Evolutionary conservation across 2,329 filamentous ascomycete species (phyloP).

Genomic region (Polychaeton citri): DNA sequence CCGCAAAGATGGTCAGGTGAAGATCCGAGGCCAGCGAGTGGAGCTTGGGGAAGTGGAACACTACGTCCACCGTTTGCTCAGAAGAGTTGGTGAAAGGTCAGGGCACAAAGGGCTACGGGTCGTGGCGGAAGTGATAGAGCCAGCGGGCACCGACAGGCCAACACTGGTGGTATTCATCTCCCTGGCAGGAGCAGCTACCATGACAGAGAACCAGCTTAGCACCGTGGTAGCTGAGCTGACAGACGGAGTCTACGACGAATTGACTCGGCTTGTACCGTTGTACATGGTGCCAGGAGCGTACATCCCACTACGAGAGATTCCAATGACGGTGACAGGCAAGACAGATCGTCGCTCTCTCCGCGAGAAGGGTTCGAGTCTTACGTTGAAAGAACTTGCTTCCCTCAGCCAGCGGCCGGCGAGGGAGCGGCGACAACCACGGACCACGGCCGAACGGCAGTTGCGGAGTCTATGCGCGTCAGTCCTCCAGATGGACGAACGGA

Average conservation of each 20-base stretch:
- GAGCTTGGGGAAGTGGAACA: slow-evolving; percentile 62
- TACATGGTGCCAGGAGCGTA: slow-evolving; percentile 69
- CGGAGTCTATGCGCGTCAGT: slow-evolving; percentile 37
- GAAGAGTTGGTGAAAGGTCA: too few species aligned
- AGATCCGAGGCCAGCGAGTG: slow-evolving; percentile 63
- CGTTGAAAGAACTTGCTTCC: slow-evolving; percentile 30
- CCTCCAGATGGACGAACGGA: slow-evolving; percentile 29
- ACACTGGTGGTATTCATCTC: background rate
- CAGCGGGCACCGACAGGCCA: slow-evolving; percentile 24
- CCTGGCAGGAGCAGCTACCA: background rate
- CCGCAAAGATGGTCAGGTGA: slow-evolving; percentile 54
- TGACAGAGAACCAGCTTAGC: background rate
- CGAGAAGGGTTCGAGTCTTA: too few species aligned
- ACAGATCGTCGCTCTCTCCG: too few species aligned
- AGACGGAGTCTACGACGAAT: background rate
- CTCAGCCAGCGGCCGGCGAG: slow-evolving; percentile 26
- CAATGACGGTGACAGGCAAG: slow-evolving; percentile 59
- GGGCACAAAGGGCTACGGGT: background rate
- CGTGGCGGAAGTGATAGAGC: slow-evolving; percentile 12
- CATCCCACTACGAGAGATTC: slow-evolving; percentile 53
- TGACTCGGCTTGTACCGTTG: slow-evolving; percentile 45
- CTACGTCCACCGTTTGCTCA: slow-evolving; percentile 26
- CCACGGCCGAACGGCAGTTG: slow-evolving; percentile 41
- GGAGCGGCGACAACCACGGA: slow-evolving; percentile 30
- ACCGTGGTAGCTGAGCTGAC: background rate